These are phyloP conservation scores for Lentinula sp. DNA, from an alignment of 768 basidiomycete species.

Conservation along the genomic window DNA sequence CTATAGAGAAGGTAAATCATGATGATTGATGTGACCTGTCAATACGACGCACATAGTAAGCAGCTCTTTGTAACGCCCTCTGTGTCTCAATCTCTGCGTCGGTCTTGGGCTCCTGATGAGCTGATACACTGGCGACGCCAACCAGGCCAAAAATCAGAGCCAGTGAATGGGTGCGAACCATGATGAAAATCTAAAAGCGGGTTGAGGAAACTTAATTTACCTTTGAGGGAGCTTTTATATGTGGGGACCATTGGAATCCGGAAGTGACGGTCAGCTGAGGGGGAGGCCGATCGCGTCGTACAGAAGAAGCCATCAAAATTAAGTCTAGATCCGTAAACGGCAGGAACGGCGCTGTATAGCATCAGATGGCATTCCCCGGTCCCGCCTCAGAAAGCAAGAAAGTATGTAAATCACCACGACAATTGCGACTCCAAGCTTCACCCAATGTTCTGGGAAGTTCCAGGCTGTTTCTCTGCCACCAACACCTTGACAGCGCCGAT, in stretches of 20 bases:
- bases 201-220: background rate
- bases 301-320: background rate
- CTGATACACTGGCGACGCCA: constrained; percentile 7
- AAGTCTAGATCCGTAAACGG: background rate
- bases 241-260: background rate
- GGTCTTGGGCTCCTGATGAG: constrained; percentile 39
- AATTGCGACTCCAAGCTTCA: too few relatives aligned
- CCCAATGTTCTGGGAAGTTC: too few relatives aligned
- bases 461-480: too few relatives aligned
- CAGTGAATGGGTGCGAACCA: background rate
- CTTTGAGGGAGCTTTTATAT: background rate
- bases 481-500: too few relatives aligned
- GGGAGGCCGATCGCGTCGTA: background rate
- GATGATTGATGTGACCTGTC: background rate
- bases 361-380: too few relatives aligned
- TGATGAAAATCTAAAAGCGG: background rate
- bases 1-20: constrained; percentile 18
- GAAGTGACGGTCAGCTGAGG: background rate
- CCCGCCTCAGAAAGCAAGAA: too few relatives aligned
- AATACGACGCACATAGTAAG: constrained; percentile 37
- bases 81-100: constrained; percentile 42
- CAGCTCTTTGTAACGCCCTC: constrained; percentile 43
- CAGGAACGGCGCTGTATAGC: too few relatives aligned
- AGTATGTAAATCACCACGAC: too few relatives aligned
- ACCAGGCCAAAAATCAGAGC: background rate